A percentile compares a stretch with the other conserved stretches of the same genome.
These are phyloP conservation scores for Trichoderma koningiopsis DNA, from an alignment of 2,329 filamentous ascomycete genomes.

Conservation along the genomic window DNA sequence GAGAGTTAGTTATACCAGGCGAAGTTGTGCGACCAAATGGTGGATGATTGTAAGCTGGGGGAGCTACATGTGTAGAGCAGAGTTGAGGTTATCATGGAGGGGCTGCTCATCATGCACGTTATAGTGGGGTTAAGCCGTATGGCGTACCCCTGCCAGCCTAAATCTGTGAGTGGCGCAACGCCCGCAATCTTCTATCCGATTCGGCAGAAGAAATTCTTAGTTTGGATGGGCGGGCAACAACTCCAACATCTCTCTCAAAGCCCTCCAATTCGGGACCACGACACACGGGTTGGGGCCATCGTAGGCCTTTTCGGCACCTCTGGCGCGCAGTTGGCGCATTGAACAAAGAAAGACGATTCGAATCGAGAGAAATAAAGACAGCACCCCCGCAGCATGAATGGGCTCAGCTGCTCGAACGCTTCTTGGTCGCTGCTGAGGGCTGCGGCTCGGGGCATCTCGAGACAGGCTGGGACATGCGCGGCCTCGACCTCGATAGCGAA, in stretches of 20 bases:
- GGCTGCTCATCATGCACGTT: not conserved
- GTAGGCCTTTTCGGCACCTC: constrained; percentile 8
- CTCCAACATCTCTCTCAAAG: constrained; percentile 1
- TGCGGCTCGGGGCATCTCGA: constrained; percentile 32
- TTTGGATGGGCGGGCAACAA: not conserved
- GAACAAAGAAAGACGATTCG: not conserved
- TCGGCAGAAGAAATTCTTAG: constrained; percentile 18
- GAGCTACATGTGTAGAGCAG: not conserved
- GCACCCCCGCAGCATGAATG: constrained; percentile 32
- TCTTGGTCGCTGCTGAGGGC: constrained; percentile 37
- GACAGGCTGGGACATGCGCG: constrained; percentile 8
- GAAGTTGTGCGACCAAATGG: not conserved
- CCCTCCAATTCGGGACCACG: not conserved
- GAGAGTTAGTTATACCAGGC: not conserved
- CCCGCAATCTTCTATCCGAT: constrained; percentile 6
- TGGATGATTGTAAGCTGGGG: not conserved
- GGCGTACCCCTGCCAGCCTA: constrained; percentile 25
- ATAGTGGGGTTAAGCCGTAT: constrained; percentile 4
- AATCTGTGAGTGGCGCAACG: constrained; percentile 17
- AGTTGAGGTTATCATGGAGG: constrained; percentile 23
- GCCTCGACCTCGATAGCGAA: constrained; percentile 23
- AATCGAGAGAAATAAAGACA: not conserved
- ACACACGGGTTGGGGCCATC: constrained; percentile 5
- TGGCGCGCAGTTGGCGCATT: constrained; percentile 25
- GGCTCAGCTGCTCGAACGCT: constrained; percentile 36